Conservation (phyloP, 345 rosid species). For the Aurinia saxatilis region DNA sequence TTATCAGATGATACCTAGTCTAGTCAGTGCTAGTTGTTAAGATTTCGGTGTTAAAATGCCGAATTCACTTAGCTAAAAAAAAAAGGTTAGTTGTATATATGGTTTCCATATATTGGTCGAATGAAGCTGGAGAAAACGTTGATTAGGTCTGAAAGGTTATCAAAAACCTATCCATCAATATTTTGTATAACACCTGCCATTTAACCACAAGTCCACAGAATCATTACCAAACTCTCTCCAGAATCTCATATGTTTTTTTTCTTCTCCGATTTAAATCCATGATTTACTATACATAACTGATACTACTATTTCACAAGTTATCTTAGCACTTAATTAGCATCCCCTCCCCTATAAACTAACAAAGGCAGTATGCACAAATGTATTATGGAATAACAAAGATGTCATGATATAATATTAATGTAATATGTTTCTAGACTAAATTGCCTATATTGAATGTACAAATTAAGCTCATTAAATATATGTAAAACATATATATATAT, state of each 20-base stretch:
- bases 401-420: neutral
- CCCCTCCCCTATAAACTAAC: neutral
- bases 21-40: neutral
- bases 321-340: no score
- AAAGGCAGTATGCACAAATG: neutral
- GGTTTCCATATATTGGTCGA: slow-evolving; percentile 1
- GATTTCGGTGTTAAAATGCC: neutral
- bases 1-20: neutral
- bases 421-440: neutral
- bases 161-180: slow-evolving; percentile 23
- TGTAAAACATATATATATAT: no score
- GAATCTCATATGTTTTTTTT: neutral
- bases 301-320: no score
- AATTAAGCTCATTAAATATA: no score
- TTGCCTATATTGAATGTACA: no score
- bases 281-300: neutral
- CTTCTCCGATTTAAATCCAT: neutral
- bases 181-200: slow-evolving; percentile 12
- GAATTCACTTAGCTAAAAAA: neutral
- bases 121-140: slow-evolving; percentile 14
- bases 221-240: slow-evolving; percentile 21
- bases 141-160: slow-evolving; percentile 29
- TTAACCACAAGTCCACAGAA: slow-evolving; percentile 27
- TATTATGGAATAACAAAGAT: neutral
- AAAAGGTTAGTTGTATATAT: neutral